These are phyloP conservation scores for Dentipellis sp. DNA, from an alignment of 768 basidiomycete genomes.

Conservation along the genomic window DNA sequence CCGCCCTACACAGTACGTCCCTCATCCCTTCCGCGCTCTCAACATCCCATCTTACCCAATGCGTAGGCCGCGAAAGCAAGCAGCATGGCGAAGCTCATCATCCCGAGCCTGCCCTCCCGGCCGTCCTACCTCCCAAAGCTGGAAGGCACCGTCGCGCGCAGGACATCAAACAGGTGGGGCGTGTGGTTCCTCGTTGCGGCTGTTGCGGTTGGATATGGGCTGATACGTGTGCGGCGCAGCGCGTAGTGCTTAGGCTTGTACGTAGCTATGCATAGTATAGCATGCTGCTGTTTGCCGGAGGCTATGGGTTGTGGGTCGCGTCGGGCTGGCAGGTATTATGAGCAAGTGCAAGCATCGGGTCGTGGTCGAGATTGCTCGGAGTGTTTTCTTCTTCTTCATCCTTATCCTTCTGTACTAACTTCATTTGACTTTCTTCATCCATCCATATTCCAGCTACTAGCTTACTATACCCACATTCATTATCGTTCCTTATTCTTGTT, in stretches of 20 bases:
- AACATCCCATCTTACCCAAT: not conserved
- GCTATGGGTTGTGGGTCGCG: too few relatives aligned
- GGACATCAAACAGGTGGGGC: conserved; percentile 17
- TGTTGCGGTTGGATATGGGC: conserved; percentile 24
- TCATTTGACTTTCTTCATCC: too few relatives aligned
- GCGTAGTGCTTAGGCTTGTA: not conserved
- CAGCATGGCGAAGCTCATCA: conserved; percentile 17
- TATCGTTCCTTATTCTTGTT: too few relatives aligned
- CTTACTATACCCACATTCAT: too few relatives aligned
- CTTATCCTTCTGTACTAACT: too few relatives aligned
- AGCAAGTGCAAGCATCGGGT: too few relatives aligned
- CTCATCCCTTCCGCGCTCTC: not conserved
- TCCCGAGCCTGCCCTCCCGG: conserved; percentile 33
- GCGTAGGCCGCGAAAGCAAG: conserved; percentile 18
- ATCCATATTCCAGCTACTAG: too few relatives aligned
- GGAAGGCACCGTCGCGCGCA: conserved; percentile 22
- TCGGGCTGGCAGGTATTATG: too few relatives aligned
- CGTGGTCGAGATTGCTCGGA: too few relatives aligned
- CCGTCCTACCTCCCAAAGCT: conserved; percentile 31
- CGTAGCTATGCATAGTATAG: too few relatives aligned
- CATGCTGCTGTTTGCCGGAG: too few relatives aligned
- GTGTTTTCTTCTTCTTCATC: too few relatives aligned
- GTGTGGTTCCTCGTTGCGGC: conserved; percentile 33
- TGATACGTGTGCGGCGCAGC: not conserved
- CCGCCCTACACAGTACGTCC: conserved; percentile 29